Conservation (phyloP, 2,329 filamentous ascomycete species). For the Aureobasidium sp. region DNA sequence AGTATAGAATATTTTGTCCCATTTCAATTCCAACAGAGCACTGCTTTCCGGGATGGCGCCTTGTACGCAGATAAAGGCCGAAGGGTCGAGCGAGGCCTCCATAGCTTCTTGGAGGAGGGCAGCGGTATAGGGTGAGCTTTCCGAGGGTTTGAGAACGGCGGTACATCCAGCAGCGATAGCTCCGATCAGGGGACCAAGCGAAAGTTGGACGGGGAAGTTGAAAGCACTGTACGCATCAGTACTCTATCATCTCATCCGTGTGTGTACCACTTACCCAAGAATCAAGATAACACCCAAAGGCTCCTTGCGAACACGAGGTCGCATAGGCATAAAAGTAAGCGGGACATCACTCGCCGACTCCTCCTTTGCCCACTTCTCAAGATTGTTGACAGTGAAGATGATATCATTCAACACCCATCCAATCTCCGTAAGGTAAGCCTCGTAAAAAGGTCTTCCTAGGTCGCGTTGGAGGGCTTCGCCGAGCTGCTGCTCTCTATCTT, state of each 20-base stretch:
- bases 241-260: neutral
- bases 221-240: slow-evolving; percentile 65
- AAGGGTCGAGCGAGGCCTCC: slow-evolving; percentile 77
- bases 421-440: slow-evolving; percentile 79
- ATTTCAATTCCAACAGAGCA: slow-evolving; percentile 85
- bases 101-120: slow-evolving; percentile 84
- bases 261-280: slow-evolving; percentile 67
- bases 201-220: slow-evolving; percentile 92
- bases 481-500: slow-evolving; percentile 79
- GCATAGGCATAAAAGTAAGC: slow-evolving; percentile 72
- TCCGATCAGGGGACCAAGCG: slow-evolving; percentile 81
- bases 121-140: slow-evolving; percentile 79
- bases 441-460: slow-evolving; percentile 79
- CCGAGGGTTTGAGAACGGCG: slow-evolving; percentile 90
- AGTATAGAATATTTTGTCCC: slow-evolving; percentile 99
- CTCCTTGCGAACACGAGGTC: slow-evolving; percentile 84
- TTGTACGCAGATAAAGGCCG: slow-evolving; percentile 81
- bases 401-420: slow-evolving; percentile 85
- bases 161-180: slow-evolving; percentile 96
- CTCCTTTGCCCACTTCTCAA: slow-evolving; percentile 86
- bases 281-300: slow-evolving; percentile 86
- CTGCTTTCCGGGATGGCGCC: slow-evolving; percentile 85
- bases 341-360: slow-evolving; percentile 78
- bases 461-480: slow-evolving; percentile 81
- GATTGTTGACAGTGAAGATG: slow-evolving; percentile 78